These are phyloP conservation scores for Claviceps digitariae DNA, from an alignment of 2,329 filamentous ascomycete genomes.

Conservation along the genomic window DNA sequence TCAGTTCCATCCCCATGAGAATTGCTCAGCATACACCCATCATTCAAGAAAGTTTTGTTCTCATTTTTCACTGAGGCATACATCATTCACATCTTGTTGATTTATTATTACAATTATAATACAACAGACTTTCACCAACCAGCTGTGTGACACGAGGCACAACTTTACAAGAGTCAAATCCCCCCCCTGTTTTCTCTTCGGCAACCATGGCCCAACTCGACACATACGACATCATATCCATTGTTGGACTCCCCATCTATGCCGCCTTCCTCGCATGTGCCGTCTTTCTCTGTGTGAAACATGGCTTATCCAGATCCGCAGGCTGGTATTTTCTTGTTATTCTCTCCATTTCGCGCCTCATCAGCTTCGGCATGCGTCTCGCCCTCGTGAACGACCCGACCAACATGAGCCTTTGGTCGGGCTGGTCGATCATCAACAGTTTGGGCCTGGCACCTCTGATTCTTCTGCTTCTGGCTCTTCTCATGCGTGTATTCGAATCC, in stretches of 20 bases:
- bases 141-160: too few species aligned
- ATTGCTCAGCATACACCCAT: neutral
- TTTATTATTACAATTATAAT: too few species aligned
- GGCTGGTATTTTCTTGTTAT: conserved; percentile 31
- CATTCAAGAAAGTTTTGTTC: neutral
- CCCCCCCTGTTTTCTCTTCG: neutral
- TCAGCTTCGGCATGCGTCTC: conserved; percentile 33
- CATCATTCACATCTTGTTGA: neutral
- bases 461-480: conserved; percentile 24
- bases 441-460: conserved; percentile 30
- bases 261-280: conserved; percentile 15
- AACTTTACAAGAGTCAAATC: neutral
- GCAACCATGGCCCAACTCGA: conserved; percentile 12
- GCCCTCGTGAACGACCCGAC: conserved; percentile 35
- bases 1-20: neutral
- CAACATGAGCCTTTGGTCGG: conserved; percentile 21
- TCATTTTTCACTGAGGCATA: neutral
- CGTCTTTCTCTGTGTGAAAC: conserved; percentile 32
- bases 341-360: conserved; percentile 42
- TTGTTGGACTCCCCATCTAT: conserved; percentile 19
- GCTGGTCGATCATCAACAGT: conserved; percentile 19
- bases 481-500: conserved; percentile 29
- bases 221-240: conserved; percentile 18
- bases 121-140: neutral
- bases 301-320: neutral